Evolutionary conservation across 768 basidiomycete species (phyloP).

Genomic region (Leccinum pellstonianum): DNA sequence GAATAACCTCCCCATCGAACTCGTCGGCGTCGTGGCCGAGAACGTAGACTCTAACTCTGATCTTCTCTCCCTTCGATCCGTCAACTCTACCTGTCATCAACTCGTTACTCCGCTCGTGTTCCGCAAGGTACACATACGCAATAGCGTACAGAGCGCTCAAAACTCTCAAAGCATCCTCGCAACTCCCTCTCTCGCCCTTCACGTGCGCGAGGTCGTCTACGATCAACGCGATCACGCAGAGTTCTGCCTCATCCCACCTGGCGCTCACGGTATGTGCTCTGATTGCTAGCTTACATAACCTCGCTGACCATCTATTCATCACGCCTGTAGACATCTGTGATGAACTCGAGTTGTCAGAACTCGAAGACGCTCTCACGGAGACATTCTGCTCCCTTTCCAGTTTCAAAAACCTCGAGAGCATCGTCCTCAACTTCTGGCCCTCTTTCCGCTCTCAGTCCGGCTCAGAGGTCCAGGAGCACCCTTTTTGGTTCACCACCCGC

Average conservation of each 20-base stretch:
- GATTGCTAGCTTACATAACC: too few relatives aligned
- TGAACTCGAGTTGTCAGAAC: conserved; percentile 32
- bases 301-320: not conserved
- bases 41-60: conserved; percentile 26
- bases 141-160: conserved; percentile 29
- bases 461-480: conserved; percentile 26
- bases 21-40: conserved; percentile 24
- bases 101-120: conserved; percentile 29
- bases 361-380: conserved; percentile 30
- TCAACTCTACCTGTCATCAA: conserved; percentile 27
- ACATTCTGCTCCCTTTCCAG: conserved; percentile 21
- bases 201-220: conserved; percentile 30
- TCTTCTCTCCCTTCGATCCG: conserved; percentile 28
- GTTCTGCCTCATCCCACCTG: conserved; percentile 23
- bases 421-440: conserved; percentile 33
- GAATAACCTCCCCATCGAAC: conserved; percentile 29
- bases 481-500: conserved; percentile 33
- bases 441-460: conserved; percentile 27
- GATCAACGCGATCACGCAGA: conserved; percentile 26
- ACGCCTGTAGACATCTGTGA: conserved; percentile 19
- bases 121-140: conserved; percentile 23
- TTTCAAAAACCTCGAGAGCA: conserved; percentile 21
- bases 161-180: conserved; percentile 23
- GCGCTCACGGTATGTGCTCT: conserved; percentile 10
- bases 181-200: conserved; percentile 21